A percentile compares a stretch with the other conserved stretches of the same genome.
Conservation (phyloP, 1,284 basidiomycete genomes). For the Puccinia hordei region DNA sequence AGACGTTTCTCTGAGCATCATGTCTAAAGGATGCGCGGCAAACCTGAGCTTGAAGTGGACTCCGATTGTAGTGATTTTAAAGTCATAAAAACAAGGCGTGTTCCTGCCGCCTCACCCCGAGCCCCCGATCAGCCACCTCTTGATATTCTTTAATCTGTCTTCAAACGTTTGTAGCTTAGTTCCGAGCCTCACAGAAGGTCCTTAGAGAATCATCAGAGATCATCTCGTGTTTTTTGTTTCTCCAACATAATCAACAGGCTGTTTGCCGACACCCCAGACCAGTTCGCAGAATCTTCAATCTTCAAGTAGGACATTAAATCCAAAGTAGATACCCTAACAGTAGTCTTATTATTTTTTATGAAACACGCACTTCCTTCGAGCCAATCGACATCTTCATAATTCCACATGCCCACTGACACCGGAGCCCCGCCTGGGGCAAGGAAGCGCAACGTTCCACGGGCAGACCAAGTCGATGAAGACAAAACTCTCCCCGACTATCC, state of each 20-base stretch:
- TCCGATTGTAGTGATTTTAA: background rate
- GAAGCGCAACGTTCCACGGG: conserved; percentile 7
- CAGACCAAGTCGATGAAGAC: conserved; percentile 1
- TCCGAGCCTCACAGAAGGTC: background rate
- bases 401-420: background rate
- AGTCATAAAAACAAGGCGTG: too few species aligned
- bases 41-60: background rate
- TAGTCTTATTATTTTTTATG: background rate
- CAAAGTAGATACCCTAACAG: background rate
- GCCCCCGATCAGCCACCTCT: too few species aligned
- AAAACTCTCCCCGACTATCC: background rate
- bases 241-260: background rate
- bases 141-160: background rate
- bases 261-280: background rate
- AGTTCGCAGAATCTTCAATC: background rate
- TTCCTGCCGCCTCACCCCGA: too few species aligned
- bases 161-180: background rate
- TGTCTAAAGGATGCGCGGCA: background rate
- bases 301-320: background rate
- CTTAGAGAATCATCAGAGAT: background rate
- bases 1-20: background rate
- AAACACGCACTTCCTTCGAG: background rate
- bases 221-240: background rate
- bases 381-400: too few species aligned
- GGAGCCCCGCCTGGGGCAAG: conserved; percentile 1